Base-by-base conservation (phyloP, 2,329 filamentous ascomycete genomes). In the Incumbomyces lentus region DNA sequence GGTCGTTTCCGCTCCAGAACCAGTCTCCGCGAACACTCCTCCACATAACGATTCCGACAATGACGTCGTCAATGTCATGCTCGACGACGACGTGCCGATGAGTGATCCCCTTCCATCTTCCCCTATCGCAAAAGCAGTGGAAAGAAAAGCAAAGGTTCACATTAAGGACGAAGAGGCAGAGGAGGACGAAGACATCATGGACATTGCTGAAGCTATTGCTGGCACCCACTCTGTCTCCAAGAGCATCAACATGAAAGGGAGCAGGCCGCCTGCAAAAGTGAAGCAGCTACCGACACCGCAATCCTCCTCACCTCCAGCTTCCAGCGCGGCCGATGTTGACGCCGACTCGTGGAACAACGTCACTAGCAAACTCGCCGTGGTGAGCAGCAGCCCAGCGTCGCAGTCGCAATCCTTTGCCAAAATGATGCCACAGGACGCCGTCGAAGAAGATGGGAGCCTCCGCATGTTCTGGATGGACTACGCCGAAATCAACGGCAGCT, bases 381-480 rank as follows among this genome's bases (percentile, higher is more conserved):
- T 95, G 32, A 87, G 78, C 63, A 87, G 78, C 63, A 87, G 81
- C 59, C 81, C 86, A 3, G 71, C 76, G 3, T 62, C 77, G 2
- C 82, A 87, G 53, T 69, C 72, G 30, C 70, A 71, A 19, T 73
- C 70, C 7, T 77, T 86, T 53, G 88, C 88, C 34, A 98, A 96
- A 66, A 75, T 95, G 40, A 80, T 83, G 53, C 75, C 86, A 48
- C 78, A 84, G 52, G 84, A 94, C 64, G 88, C 86, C n/a, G 68
- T 94, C n/a, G 90, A 96, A 63, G 81, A 86, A 52, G 89, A 98
- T 59, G 92, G 90, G 31, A 93, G 85, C 56, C 72, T 98, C 26
- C 82, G 83, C 55, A 87, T 98, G 70, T 98, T 95, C 69, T 98
- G 92, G 92, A 84, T 86, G 6, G 92, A 98, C 65, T 98, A 95